A percentile compares a stretch with the other conserved stretches of the same genome.
phyloP scores from a whole-genome alignment of 78 protist species.

The Pigoraptor vietnamica region DNA sequence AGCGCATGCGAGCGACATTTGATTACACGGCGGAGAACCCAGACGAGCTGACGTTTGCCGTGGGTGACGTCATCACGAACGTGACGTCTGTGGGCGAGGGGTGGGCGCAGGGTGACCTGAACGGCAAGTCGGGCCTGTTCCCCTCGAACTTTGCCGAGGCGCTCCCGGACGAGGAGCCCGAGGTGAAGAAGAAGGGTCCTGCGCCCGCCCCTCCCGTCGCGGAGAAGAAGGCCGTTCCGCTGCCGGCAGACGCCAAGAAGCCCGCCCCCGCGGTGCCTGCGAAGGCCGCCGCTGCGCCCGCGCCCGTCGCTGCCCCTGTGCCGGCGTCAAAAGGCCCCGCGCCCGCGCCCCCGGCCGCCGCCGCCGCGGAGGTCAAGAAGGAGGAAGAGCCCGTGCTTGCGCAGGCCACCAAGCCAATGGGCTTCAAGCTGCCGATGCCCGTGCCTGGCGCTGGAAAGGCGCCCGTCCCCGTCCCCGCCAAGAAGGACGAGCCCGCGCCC shows the following conservation, averaged over 20 bases:
- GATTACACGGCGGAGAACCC: neutral
- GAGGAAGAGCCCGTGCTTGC: neutral
- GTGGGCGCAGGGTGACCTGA: conserved; percentile 76
- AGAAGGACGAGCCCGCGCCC: neutral
- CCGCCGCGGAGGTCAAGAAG: neutral
- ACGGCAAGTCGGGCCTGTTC: conserved; percentile 24
- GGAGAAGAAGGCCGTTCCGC: neutral
- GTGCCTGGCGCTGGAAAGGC: neutral
- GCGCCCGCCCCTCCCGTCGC: neutral
- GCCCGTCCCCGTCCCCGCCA: neutral
- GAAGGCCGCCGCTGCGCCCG: too few relatives aligned
- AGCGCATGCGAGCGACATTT: neutral
- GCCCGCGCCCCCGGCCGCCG: neutral
- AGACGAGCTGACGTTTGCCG: conserved; percentile 67
- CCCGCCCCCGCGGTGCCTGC: too few relatives aligned
- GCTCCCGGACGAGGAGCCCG: neutral
- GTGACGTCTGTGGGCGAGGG: conserved; percentile 58
- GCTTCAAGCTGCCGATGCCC: neutral
- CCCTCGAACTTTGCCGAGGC: neutral
- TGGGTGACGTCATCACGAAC: conserved; percentile 58
- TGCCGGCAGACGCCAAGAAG: too few relatives aligned
- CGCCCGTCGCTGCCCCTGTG: too few relatives aligned
- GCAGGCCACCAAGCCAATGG: neutral
- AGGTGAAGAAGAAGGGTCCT: neutral
- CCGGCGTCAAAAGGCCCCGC: too few relatives aligned